Evolutionary conservation across 2,329 filamentous ascomycete species (phyloP).

Genomic region (Penicillium thymicola): DNA sequence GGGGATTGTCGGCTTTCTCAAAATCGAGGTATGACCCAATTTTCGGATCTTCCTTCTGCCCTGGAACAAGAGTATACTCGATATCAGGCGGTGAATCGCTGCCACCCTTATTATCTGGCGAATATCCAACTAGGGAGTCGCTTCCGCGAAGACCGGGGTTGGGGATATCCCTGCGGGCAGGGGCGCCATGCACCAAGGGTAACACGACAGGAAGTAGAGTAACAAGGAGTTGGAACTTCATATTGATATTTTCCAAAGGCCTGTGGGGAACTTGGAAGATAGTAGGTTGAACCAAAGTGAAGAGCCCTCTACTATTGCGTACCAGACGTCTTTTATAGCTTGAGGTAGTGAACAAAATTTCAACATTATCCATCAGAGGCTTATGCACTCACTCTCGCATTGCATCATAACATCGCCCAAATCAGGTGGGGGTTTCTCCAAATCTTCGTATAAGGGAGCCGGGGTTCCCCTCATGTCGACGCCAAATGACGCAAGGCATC

Average conservation of each 20-base stretch:
- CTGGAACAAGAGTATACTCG: slow-evolving; percentile 46
- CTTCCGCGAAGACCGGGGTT: slow-evolving; percentile 32
- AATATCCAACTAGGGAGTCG: slow-evolving; percentile 39
- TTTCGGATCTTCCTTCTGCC: slow-evolving; percentile 50
- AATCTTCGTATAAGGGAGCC: neutral
- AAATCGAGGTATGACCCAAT: slow-evolving; percentile 56
- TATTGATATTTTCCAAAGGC: neutral
- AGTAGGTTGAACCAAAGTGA: neutral
- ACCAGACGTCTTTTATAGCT: neutral
- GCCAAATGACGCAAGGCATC: neutral
- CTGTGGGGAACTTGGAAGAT: neutral
- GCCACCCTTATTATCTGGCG: slow-evolving; percentile 34
- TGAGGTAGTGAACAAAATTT: neutral
- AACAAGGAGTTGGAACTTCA: slow-evolving; percentile 12
- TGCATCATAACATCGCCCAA: neutral
- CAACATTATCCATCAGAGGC: neutral
- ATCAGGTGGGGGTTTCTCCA: neutral
- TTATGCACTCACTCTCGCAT: neutral
- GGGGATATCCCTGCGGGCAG: slow-evolving; percentile 13
- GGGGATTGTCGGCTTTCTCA: slow-evolving; percentile 49
- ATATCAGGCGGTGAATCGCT: slow-evolving; percentile 37
- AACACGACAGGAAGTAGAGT: slow-evolving; percentile 7
- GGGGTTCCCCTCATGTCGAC: slow-evolving; percentile 1
- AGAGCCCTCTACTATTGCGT: neutral
- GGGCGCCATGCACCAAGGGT: slow-evolving; percentile 22